phyloP scores from a whole-genome alignment of 257 asterid species.

The Ligustrum vulgare region DNA sequence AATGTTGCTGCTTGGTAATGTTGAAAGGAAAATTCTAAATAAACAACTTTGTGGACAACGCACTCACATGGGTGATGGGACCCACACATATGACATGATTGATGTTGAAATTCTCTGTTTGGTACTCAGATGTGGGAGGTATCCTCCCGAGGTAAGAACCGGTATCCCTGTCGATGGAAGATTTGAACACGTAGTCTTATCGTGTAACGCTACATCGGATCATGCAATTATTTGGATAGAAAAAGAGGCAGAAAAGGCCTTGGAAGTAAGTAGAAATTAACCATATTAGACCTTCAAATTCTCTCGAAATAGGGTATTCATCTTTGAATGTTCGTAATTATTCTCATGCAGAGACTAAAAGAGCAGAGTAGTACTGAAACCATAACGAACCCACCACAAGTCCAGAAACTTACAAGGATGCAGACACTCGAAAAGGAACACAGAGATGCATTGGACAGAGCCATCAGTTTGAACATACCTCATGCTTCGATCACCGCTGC shows the following conservation, averaged over 20 bases:
- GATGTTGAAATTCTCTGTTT: neutral
- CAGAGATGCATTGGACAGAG: constrained; percentile 87
- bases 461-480: constrained; percentile 80
- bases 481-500: constrained; percentile 48
- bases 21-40: no score
- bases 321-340: constrained; percentile 10
- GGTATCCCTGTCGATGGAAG: constrained; percentile 98
- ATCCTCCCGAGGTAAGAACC: constrained; percentile 94
- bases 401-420: constrained; percentile 60
- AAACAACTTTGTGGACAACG: no score
- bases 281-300: neutral
- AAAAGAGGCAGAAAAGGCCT: constrained; percentile 80
- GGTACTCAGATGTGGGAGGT: constrained; percentile 85
- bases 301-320: neutral
- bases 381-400: constrained; percentile 62
- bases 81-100: no score
- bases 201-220: constrained; percentile 91
- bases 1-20: neutral
- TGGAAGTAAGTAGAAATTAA: constrained; percentile 50
- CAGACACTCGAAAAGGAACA: constrained; percentile 77
- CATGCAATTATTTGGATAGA: constrained; percentile 92
- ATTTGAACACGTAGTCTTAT: constrained; percentile 88
- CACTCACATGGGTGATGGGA: no score
- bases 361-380: constrained; percentile 41
- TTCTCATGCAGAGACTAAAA: constrained; percentile 49